phyloP scores from a whole-genome alignment of 768 basidiomycete genomes.

The Candolleomyces eurysporus region DNA sequence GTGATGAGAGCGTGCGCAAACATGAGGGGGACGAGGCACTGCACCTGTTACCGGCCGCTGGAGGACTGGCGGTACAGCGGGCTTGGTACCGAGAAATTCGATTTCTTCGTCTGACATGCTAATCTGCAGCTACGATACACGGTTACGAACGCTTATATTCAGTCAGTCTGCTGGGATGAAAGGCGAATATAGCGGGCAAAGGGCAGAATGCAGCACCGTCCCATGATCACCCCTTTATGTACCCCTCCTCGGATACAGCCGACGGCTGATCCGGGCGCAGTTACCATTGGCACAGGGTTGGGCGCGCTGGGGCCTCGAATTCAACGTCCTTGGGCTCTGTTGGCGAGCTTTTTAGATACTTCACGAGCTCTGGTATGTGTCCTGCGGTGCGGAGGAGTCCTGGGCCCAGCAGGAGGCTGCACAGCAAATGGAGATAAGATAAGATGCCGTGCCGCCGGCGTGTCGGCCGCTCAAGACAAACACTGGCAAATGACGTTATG shows the following conservation, averaged over 20 bases:
- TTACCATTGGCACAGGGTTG: too few relatives aligned
- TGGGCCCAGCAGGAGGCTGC: too few relatives aligned
- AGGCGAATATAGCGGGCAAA: not conserved
- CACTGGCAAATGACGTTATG: too few relatives aligned
- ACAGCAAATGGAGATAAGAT: too few relatives aligned
- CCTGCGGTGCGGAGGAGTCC: too few relatives aligned
- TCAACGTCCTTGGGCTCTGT: too few relatives aligned
- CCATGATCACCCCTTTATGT: conserved; percentile 6
- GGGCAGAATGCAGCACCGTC: not conserved
- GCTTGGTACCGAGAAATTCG: conserved; percentile 51
- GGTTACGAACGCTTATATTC: conserved; percentile 4
- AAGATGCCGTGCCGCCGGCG: too few relatives aligned
- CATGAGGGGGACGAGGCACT: conserved; percentile 16
- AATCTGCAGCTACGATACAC: conserved; percentile 9
- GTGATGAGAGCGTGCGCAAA: conserved; percentile 14
- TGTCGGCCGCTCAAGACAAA: too few relatives aligned
- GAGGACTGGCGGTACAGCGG: conserved; percentile 14
- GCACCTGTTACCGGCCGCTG: conserved; percentile 41
- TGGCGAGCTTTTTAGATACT: too few relatives aligned
- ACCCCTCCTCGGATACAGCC: not conserved
- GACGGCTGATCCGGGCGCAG: not conserved
- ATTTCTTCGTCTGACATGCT: conserved; percentile 56
- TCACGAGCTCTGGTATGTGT: too few relatives aligned
- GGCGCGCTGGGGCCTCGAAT: too few relatives aligned
- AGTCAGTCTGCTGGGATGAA: not conserved